These are phyloP conservation scores for Ruellia speciosa DNA, from an alignment of 305 asterid genomes.

Conservation along the genomic window DNA sequence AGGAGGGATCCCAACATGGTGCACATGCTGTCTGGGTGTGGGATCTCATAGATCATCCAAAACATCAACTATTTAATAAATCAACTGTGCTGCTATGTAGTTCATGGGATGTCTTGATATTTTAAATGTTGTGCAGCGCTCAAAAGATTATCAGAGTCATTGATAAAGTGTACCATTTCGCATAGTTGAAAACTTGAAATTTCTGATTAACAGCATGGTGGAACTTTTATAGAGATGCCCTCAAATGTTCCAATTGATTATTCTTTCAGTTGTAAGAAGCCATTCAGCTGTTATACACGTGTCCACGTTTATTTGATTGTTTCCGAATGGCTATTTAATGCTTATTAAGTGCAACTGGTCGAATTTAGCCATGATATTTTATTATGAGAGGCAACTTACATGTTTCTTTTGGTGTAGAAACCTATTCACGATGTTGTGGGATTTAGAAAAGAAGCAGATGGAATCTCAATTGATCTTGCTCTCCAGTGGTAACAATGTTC, in stretches of 20 bases:
- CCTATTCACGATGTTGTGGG: slow-evolving; percentile 84
- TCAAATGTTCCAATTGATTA: slow-evolving; percentile 4
- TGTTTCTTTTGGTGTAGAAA: slow-evolving; percentile 40
- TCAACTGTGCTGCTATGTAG: not conserved
- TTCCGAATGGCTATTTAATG: slow-evolving; percentile 1
- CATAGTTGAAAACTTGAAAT: not conserved
- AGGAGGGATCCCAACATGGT: no score
- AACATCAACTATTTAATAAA: not conserved
- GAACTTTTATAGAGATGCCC: no score
- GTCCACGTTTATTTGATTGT: not conserved
- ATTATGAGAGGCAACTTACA: not conserved
- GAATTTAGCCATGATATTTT: no score
- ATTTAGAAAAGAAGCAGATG: slow-evolving; percentile 69
- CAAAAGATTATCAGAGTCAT: no score
- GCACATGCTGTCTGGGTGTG: not conserved
- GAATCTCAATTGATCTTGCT: slow-evolving; percentile 64
- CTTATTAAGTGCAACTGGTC: no score
- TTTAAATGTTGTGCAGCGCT: no score
- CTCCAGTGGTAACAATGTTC: slow-evolving; percentile 69
- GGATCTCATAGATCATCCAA: not conserved
- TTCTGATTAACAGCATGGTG: not conserved
- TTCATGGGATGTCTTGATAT: no score
- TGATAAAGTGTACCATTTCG: not conserved
- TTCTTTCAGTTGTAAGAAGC: slow-evolving; percentile 10
- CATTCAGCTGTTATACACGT: not conserved